Conservation (phyloP, 2,329 filamentous ascomycete genomes). For the Aspergillus cejpii region DNA sequence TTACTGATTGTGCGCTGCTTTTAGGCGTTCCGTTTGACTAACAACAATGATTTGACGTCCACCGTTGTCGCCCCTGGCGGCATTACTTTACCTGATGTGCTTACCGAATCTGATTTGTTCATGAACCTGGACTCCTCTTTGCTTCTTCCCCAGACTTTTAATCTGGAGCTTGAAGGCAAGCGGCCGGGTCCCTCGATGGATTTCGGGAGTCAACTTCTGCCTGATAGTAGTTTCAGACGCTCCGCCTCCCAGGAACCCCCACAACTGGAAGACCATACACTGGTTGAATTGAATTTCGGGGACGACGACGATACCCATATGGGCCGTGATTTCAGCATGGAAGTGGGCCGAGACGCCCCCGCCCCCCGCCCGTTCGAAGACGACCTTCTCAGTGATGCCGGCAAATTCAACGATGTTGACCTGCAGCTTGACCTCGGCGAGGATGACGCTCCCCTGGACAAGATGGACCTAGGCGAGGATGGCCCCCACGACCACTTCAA, state of each 20-base stretch:
- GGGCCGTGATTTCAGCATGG: slow-evolving; percentile 62
- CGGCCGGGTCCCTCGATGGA: slow-evolving; percentile 39
- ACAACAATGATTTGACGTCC: slow-evolving; percentile 90
- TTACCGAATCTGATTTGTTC: slow-evolving; percentile 88
- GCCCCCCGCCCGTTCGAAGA: slow-evolving; percentile 55
- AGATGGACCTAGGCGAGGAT: slow-evolving; percentile 32
- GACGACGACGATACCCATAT: slow-evolving; percentile 58
- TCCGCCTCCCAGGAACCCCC: slow-evolving; percentile 46
- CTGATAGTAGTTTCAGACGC: slow-evolving; percentile 52
- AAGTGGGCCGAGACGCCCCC: slow-evolving; percentile 83
- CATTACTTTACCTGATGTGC: slow-evolving; percentile 80
- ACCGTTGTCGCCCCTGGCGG: slow-evolving; percentile 75
- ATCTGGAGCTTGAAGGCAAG: slow-evolving; percentile 33
- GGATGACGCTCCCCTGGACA: slow-evolving; percentile 40
- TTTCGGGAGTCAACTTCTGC: slow-evolving; percentile 71
- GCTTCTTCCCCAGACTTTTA: slow-evolving; percentile 66
- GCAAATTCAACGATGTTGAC: slow-evolving; percentile 55
- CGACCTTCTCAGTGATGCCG: slow-evolving; percentile 53
- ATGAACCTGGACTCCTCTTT: slow-evolving; percentile 77
- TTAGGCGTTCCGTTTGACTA: slow-evolving; percentile 86
- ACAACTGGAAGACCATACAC: slow-evolving; percentile 59
- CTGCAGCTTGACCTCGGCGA: slow-evolving; percentile 44
- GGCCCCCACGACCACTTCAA: slow-evolving; percentile 51
- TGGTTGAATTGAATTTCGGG: slow-evolving; percentile 66
- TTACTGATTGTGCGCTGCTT: slow-evolving; percentile 28